Base-by-base conservation (phyloP, 768 basidiomycete genomes). In the Phaeotremella fagi region DNA sequence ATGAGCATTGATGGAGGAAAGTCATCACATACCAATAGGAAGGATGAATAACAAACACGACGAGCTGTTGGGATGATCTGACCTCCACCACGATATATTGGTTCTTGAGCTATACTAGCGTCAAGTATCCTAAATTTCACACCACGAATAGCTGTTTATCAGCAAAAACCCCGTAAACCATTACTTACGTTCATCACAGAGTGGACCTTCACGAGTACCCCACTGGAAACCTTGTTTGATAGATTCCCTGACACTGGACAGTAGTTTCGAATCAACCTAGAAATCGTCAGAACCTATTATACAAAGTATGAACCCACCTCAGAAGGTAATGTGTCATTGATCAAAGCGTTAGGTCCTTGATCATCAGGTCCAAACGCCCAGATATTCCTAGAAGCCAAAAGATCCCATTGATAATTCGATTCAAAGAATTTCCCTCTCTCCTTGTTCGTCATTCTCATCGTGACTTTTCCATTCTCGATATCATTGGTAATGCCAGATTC, bases 311-410 rank as follows among this genome's bases (percentile, higher is more conserved):
- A 26, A 60, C 77, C 55, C 57, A 88, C 88, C 78, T 94, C 89
- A 4, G 88, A 90, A 3, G 95, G 95, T 16, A 99, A 77, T 1
- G 95, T 98, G 69, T 99, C 95, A 70, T 99, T 94, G 63, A 98
- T 77, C 37, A 98, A 78, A 57, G 94, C 82, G 73, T 99, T 99
- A 7, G 94, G 83, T 0, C 95, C 95, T 58, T 83, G 85, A 41
- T 97, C 94, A 61, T 98, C 90, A 2, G 95, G 95, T 18, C 95
- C 95, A 75, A 99, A 99, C 20, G 95, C 91, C 95, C 95, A 99
- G 79, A 99, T 95, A 63, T 92, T 97, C 54, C 95, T 82, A 38
- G 91, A 94, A 1, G 95, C 94, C 54, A 99, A 82, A 66, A 98
- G 76, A 77, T 99, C 95, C 94, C 95, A 99, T 54, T 92, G 87